Evolutionary conservation across 2,329 filamentous ascomycete species (phyloP).

Genomic region (Myotisia sp.): DNA sequence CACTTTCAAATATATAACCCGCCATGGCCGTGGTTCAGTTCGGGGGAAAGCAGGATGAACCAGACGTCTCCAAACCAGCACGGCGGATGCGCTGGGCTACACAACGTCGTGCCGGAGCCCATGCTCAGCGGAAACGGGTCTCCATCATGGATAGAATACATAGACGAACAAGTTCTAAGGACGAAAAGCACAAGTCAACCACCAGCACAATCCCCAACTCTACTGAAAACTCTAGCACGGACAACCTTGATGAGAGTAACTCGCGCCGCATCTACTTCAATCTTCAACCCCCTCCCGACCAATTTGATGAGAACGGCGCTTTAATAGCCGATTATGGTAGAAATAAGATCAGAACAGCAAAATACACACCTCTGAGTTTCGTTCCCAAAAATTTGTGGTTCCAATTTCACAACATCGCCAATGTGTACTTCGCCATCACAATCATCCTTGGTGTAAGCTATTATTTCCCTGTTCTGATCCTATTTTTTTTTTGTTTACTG

Average conservation of each 20-base stretch:
- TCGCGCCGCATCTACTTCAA: constrained; percentile 70
- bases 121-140: constrained; percentile 62
- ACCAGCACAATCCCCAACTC: constrained; percentile 24
- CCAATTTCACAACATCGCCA: constrained; percentile 97
- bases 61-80: constrained; percentile 45
- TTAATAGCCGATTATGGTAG: constrained; percentile 57
- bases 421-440: constrained; percentile 94
- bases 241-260: constrained; percentile 24
- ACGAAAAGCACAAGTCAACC: constrained; percentile 61
- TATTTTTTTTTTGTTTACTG: not conserved
- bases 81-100: constrained; percentile 92
- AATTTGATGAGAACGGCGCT: constrained; percentile 67
- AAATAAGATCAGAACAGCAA: constrained; percentile 96
- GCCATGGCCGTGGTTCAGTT: constrained; percentile 28
- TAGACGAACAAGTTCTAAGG: constrained; percentile 44
- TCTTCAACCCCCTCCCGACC: constrained; percentile 56
- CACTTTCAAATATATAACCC: not conserved
- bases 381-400: constrained; percentile 94
- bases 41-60: constrained; percentile 18
- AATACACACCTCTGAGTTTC: constrained; percentile 92
- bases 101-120: constrained; percentile 64
- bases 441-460: constrained; percentile 80
- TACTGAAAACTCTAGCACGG: constrained; percentile 11
- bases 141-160: constrained; percentile 68
- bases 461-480: constrained; percentile 2